These are phyloP conservation scores for Solanum pimpinellifolium DNA, from an alignment of 257 asterid species.

Conservation along the genomic window DNA sequence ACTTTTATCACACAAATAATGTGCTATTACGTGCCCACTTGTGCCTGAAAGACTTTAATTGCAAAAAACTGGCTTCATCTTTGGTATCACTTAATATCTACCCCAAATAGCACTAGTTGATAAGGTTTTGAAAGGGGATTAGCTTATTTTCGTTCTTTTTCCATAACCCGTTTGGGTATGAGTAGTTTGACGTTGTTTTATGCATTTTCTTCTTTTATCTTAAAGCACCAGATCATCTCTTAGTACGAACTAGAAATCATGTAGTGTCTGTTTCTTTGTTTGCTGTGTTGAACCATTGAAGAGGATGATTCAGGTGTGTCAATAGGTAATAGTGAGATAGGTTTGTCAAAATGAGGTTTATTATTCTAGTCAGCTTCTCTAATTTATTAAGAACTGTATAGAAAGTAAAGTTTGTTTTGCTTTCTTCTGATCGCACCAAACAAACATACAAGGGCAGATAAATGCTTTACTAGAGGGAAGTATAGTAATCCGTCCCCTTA, in stretches of 20 bases:
- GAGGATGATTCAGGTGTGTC: not conserved
- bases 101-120: not conserved
- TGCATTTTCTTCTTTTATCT: not conserved
- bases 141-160: not conserved
- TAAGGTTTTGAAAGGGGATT: not conserved
- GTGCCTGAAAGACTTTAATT: not conserved
- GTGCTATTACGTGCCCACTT: not conserved
- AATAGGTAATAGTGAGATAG: not conserved
- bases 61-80: not conserved
- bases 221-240: not conserved
- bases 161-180: not conserved
- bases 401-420: not conserved
- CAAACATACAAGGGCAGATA: not conserved
- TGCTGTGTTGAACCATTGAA: not conserved
- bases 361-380: not conserved
- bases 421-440: not conserved
- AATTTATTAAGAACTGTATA: not conserved
- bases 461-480: not conserved
- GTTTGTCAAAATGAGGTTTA: not conserved
- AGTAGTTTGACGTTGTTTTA: not conserved
- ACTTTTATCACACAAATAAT: not conserved
- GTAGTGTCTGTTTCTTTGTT: not conserved
- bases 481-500: not conserved
- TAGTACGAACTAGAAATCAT: not conserved
- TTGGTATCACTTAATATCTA: not conserved